Conservation (phyloP, 176 grass and related monocot genomes). For the Ensete glaucum region DNA sequence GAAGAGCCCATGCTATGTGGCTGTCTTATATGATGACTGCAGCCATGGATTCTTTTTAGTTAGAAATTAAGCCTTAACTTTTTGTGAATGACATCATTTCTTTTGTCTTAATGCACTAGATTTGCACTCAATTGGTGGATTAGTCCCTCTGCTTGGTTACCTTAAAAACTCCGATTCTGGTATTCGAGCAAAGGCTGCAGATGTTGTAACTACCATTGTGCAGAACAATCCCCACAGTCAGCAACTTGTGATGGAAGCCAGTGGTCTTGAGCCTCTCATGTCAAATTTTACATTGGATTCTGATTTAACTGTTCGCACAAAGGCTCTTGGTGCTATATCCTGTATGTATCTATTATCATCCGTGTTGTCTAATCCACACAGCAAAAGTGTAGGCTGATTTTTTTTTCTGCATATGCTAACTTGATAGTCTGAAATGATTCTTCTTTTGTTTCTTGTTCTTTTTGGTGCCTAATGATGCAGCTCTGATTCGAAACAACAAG, state of each 20-base stretch:
- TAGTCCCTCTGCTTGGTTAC: conserved; percentile 72
- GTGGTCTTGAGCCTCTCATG: conserved; percentile 79
- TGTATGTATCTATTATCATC: conserved; percentile 36
- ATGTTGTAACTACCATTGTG: conserved; percentile 85
- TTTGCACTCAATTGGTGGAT: conserved; percentile 80
- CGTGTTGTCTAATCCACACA: background rate
- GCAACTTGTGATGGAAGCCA: conserved; percentile 86
- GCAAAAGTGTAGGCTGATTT: background rate
- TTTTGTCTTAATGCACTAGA: conserved; percentile 30
- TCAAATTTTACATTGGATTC: conserved; percentile 80
- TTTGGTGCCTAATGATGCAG: conserved; percentile 35
- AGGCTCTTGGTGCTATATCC: conserved; percentile 84
- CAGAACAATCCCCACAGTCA: conserved; percentile 93
- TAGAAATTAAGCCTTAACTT: background rate
- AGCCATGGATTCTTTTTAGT: background rate
- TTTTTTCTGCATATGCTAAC: background rate
- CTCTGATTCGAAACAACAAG: conserved; percentile 79
- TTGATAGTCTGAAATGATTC: background rate
- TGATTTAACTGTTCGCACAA: conserved; percentile 71
- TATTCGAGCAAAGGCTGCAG: conserved; percentile 82
- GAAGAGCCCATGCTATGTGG: no score
- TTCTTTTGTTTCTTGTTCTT: conserved; percentile 9
- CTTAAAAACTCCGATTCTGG: conserved; percentile 65
- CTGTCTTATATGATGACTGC: no score
- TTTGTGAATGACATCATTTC: background rate